Evolutionary conservation across 2,329 filamentous ascomycete genomes (phyloP), one percentile per base, ranked within the genome.

Genomic region (Xylaria sp.): DNA sequence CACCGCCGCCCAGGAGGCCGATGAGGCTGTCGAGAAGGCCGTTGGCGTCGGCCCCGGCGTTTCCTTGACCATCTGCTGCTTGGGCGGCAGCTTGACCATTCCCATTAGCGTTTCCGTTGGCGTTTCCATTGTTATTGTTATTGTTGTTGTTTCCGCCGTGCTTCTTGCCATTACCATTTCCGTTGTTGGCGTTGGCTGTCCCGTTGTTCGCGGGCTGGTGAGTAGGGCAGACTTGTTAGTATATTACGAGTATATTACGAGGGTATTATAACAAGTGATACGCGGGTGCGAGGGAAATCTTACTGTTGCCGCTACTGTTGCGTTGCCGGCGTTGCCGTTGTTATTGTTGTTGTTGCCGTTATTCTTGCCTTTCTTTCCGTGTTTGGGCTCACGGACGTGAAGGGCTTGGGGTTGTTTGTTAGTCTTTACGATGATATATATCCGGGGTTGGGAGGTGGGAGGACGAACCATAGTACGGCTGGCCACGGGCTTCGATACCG

Each of bases 321-420:
- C 39, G 32, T 68, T 69, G 15, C 61, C 69, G 6, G n/a, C 50
- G 32, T 37, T 37, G 34, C 34, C 34, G 34, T 37, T 37, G 34
- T 37, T 37, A n/a, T 18, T n/a, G 3, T 44, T 44, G 15, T 46
- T n/a, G 41, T 68, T 69, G 37, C 61, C 69, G 2, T 62, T 46
- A 2, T 60, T 25, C 13, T 63, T 20, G 20, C 23, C 41, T 20
- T 67, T 52, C 20, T 63, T 28, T 25, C 68, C 62, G 44, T 66
- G 66, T 62, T 68, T 74, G 57, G 73, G 68, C 48, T 68, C 65
- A 23, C 72, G 70, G 23, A 75, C 65, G n/a, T 74, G 54, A 1
- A 76, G 66, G 44, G 70, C 75, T 75, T 32, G 50, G 20, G 50
- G 13, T 18, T 3, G 1, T 48, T 15, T 61, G 50, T 74, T 55